Conservation (phyloP, 164 flowering plant species). For the Kingdonia uniflora region DNA sequence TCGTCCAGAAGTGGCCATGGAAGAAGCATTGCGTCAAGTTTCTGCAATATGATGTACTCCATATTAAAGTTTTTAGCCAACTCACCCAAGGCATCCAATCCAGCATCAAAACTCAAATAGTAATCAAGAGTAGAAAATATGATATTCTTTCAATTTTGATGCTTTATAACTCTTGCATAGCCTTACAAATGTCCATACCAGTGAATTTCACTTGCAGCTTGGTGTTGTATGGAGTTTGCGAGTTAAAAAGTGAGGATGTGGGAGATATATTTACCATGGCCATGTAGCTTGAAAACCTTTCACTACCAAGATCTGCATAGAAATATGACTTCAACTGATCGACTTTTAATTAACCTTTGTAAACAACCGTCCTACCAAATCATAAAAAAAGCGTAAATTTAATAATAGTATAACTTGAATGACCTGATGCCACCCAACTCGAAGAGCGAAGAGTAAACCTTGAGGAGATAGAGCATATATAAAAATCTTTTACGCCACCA, state of each 20-base stretch:
- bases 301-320: slow-evolving; percentile 88
- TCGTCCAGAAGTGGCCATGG: slow-evolving; percentile 42
- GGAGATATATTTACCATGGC: slow-evolving; percentile 96
- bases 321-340: slow-evolving; percentile 82
- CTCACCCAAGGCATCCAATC: slow-evolving; percentile 78
- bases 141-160: slow-evolving; percentile 84
- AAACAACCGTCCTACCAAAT: slow-evolving; percentile 79
- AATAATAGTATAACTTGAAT: background rate
- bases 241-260: slow-evolving; percentile 38
- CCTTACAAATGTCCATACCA: slow-evolving; percentile 65
- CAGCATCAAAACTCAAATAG: slow-evolving; percentile 66
- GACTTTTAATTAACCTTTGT: slow-evolving; percentile 97
- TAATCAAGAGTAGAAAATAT: slow-evolving; percentile 72
- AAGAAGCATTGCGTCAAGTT: slow-evolving; percentile 56
- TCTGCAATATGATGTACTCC: slow-evolving; percentile 81
- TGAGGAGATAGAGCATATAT: slow-evolving; percentile 94
- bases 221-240: slow-evolving; percentile 61
- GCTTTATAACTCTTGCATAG: slow-evolving; percentile 88
- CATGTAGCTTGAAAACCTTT: slow-evolving; percentile 99
- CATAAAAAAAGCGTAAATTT: slow-evolving; percentile 1
- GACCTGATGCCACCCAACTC: background rate
- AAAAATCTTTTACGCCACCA: slow-evolving; percentile 82
- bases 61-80: slow-evolving; percentile 74
- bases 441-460: slow-evolving; percentile 32
- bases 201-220: slow-evolving; percentile 53